These are phyloP conservation scores for Cladochytrium replicatum DNA, from an alignment of 192 early-diverging fungal species.

Conservation along the genomic window DNA sequence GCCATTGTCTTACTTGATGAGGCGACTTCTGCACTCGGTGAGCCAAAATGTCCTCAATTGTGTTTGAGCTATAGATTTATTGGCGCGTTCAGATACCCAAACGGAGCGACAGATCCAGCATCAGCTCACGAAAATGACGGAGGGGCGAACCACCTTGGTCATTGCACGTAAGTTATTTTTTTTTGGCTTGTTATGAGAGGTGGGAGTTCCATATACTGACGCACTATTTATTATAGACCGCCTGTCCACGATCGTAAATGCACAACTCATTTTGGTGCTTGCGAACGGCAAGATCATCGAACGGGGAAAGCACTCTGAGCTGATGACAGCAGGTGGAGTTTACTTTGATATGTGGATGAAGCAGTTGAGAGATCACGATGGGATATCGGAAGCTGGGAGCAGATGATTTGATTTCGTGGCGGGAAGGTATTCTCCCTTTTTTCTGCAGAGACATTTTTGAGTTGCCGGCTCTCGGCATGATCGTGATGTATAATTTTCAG, in stretches of 20 bases:
- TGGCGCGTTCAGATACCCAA: conserved; percentile 46
- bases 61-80: conserved; percentile 38
- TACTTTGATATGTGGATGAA: conserved; percentile 91
- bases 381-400: too few relatives aligned
- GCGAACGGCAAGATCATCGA: conserved; percentile 73
- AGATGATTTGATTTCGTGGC: too few relatives aligned
- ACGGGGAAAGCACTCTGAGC: conserved; percentile 67
- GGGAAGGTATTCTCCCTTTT: too few relatives aligned
- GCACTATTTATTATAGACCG: conserved; percentile 92
- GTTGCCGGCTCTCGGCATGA: too few relatives aligned
- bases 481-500: too few relatives aligned
- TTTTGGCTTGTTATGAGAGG: too few relatives aligned
- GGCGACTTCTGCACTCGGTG: conserved; percentile 81
- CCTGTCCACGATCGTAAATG: conserved; percentile 73
- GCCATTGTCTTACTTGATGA: conserved; percentile 85
- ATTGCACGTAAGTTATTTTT: conserved; percentile 29
- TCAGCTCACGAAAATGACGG: conserved; percentile 62
- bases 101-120: conserved; percentile 90
- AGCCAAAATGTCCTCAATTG: conserved; percentile 44
- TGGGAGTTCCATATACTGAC: not conserved
- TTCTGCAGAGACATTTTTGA: too few relatives aligned
- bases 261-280: conserved; percentile 80
- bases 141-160: conserved; percentile 71
- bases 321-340: conserved; percentile 51
- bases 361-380: conserved; percentile 63